Evolutionary conservation across 257 asterid species (phyloP).

Genomic region (Datura wrightii): DNA sequence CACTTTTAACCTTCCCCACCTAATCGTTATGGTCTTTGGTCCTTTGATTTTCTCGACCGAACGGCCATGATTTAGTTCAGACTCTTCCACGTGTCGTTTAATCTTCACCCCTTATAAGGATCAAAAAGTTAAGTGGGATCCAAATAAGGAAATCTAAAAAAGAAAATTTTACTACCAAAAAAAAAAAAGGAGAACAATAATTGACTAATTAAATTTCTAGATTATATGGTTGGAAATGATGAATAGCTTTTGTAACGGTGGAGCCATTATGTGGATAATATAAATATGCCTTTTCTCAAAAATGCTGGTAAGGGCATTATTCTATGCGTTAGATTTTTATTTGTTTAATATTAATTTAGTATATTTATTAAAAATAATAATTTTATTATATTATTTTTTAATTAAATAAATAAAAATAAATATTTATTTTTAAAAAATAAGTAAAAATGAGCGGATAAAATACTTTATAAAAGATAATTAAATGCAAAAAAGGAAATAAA

Average conservation of each 20-base stretch:
- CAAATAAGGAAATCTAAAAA: not conserved
- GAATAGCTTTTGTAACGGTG: slow-evolving; percentile 1
- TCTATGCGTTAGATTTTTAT: too few relatives aligned
- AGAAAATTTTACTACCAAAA: not conserved
- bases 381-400: too few relatives aligned
- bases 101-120: not conserved
- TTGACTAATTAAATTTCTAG: not conserved
- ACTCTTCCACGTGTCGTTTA: slow-evolving; percentile 43
- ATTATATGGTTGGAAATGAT: not conserved
- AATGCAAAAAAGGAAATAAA: not conserved
- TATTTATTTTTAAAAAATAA: too few relatives aligned
- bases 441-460: too few relatives aligned
- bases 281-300: not conserved
- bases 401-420: too few relatives aligned
- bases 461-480: not conserved
- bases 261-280: not conserved
- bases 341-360: too few relatives aligned
- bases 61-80: slow-evolving; percentile 36
- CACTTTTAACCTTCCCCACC: not conserved
- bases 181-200: not conserved
- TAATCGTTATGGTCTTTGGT: not conserved
- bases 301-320: not conserved
- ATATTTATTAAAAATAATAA: too few relatives aligned
- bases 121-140: not conserved
- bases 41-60: slow-evolving; percentile 42